Evolutionary conservation across 2,329 filamentous ascomycete genomes (phyloP).

Genomic region (Calonectria naviculata): DNA sequence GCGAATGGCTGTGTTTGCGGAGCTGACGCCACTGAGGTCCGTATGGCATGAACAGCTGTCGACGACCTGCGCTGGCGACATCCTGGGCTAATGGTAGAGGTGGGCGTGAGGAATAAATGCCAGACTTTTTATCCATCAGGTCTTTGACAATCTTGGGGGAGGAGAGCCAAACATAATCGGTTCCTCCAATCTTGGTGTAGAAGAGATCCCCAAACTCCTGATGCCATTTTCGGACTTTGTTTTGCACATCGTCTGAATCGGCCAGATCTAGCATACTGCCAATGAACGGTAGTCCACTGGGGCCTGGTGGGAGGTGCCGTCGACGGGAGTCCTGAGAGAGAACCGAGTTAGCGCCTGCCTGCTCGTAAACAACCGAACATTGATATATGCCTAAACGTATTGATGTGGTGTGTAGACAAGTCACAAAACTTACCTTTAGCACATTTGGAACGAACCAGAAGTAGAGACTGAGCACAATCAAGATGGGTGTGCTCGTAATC

Average conservation of each 20-base stretch:
- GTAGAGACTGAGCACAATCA: too few relatives aligned
- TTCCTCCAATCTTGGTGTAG: slow-evolving; percentile 27
- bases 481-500: too few relatives aligned
- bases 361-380: too few relatives aligned
- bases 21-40: slow-evolving; percentile 19
- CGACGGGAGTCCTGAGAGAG: too few relatives aligned
- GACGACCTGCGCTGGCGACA: slow-evolving; percentile 18
- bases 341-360: too few relatives aligned
- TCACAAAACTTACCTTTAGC: too few relatives aligned
- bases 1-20: slow-evolving; percentile 23
- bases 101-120: slow-evolving; percentile 24
- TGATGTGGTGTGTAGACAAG: too few relatives aligned
- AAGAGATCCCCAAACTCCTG: slow-evolving; percentile 21
- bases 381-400: too few relatives aligned
- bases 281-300: neutral
- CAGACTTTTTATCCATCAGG: slow-evolving; percentile 27
- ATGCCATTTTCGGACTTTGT: slow-evolving; percentile 20
- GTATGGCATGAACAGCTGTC: slow-evolving; percentile 27
- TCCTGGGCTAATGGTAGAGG: slow-evolving; percentile 22
- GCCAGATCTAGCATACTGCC: slow-evolving; percentile 18
- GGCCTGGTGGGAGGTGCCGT: too few relatives aligned
- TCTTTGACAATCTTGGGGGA: slow-evolving; percentile 26
- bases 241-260: slow-evolving; percentile 15
- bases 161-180: slow-evolving; percentile 27
- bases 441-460: too few relatives aligned